Conservation (phyloP, 2,329 filamentous ascomycete genomes). For the Fusarium abutilonis region DNA sequence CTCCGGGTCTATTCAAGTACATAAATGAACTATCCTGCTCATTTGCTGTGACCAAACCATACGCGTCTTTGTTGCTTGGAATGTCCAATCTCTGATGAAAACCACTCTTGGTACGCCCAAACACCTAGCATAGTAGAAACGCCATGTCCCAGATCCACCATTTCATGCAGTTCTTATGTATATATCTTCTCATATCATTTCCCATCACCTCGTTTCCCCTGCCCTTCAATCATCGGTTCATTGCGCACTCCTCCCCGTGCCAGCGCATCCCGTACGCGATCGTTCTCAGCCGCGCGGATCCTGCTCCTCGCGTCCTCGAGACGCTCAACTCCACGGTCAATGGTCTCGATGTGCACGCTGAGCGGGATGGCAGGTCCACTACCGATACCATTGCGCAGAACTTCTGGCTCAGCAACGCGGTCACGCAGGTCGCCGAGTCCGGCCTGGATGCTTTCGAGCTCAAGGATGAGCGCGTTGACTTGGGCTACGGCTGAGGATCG, state of each 20-base stretch:
- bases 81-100: constrained; percentile 14
- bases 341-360: constrained; percentile 78
- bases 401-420: constrained; percentile 72
- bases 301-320: constrained; percentile 71
- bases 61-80: not conserved
- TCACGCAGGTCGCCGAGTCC: constrained; percentile 77
- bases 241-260: constrained; percentile 56
- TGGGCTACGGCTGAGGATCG: constrained; percentile 72
- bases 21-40: not conserved
- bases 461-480: constrained; percentile 74
- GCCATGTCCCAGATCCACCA: not conserved
- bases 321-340: constrained; percentile 76
- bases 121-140: constrained; percentile 22
- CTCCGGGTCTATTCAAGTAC: not conserved
- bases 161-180: not conserved
- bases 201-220: constrained; percentile 8
- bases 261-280: constrained; percentile 64
- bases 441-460: constrained; percentile 77
- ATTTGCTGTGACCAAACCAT: too few relatives aligned
- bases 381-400: constrained; percentile 59
- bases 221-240: constrained; percentile 55
- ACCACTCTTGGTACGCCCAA: constrained; percentile 10
- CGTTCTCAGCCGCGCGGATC: constrained; percentile 67
- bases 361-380: constrained; percentile 63
- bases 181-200: not conserved